These are phyloP conservation scores for Vitis cinerea DNA, from an alignment of 164 flowering plant genomes.

Conservation along the genomic window DNA sequence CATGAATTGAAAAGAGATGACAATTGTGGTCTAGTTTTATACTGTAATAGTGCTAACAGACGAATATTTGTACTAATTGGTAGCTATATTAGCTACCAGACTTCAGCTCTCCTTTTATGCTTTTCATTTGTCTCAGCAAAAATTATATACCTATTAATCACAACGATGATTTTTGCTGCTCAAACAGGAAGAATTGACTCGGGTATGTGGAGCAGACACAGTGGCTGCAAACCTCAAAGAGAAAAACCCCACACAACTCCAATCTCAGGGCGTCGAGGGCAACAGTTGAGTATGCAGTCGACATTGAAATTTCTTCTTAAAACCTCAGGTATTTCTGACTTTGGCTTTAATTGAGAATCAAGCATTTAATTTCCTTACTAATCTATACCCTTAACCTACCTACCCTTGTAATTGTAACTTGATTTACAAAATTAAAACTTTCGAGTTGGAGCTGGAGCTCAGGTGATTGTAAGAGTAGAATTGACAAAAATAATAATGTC, in stretches of 20 bases:
- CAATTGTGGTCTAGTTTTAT: too few species aligned
- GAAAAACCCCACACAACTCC: conserved; percentile 16
- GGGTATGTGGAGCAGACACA: conserved; percentile 52
- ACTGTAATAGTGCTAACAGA: too few species aligned
- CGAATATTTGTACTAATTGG: too few species aligned
- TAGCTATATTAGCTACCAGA: too few species aligned
- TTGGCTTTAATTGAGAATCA: conserved; percentile 13
- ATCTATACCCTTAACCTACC: conserved; percentile 21
- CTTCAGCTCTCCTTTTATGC: too few species aligned
- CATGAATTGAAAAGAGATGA: too few species aligned
- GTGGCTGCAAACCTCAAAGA: conserved; percentile 40
- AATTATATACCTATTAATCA: too few species aligned
- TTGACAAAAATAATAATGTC: too few species aligned
- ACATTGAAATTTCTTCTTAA: conserved; percentile 1
- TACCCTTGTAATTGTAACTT: conserved; percentile 12
- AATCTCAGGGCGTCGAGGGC: conserved; percentile 38
- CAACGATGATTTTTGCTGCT: too few species aligned
- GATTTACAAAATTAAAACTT: background rate
- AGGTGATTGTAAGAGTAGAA: too few species aligned
- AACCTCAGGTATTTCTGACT: conserved; percentile 8
- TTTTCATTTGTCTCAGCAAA: too few species aligned
- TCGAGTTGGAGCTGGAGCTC: background rate
- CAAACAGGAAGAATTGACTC: conserved; percentile 66
- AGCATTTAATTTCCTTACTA: conserved; percentile 18
- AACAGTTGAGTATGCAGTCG: conserved; percentile 18